Evolutionary conservation across 179 eudicot genomes (phyloP), one percentile per base, ranked within the genome.

Genomic region (Silene noctiflora): DNA sequence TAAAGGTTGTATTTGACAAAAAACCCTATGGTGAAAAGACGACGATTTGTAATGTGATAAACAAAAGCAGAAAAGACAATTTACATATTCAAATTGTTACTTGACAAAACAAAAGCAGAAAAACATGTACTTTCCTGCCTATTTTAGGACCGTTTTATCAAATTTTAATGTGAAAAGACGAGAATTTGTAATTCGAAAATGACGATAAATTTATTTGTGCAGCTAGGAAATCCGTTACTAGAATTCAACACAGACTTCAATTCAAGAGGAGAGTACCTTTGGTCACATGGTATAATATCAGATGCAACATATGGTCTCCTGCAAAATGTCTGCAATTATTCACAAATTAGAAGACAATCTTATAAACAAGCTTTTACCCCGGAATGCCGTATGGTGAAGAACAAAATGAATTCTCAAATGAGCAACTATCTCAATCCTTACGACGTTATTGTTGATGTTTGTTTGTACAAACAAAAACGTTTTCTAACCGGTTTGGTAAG

Each of bases 251-350:
- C 82, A 13, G 88, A 83, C 44, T 80, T 80, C 67, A 85, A 85
- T 67, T 78, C 88, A 59, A 73, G 60, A 17, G 80, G 76, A 13
- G 85, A 75, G 68, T 85, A 80, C 71, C 67, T 67, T 13, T 85
- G 88, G 88, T 78, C 85, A 10, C 88, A 85, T 55, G 88, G 88
- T 10, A 42, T 85, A 16, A 80, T 85, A 78, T 85, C 88, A 13
- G 88, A 85, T 46, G 68, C 80, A 14, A 80, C 88, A 59, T 80
- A 77, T 53, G 80, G 56, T 3, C 29, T 83, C 29, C 20, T 81
- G 0, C 81, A 80, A 35, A 67, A 56, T 33, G 11, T 33, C 0
- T 85, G 88, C 71, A 85, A 85, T 77, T 77, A 20, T 27, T 84
- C 86, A 78, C 80, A 84, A 72, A 78, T 84, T 48, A 72, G 80